Evolutionary conservation across 768 basidiomycete genomes (phyloP), one percentile per base, ranked within the genome.

Genomic region (Tylopilus rubrobrunneus): DNA sequence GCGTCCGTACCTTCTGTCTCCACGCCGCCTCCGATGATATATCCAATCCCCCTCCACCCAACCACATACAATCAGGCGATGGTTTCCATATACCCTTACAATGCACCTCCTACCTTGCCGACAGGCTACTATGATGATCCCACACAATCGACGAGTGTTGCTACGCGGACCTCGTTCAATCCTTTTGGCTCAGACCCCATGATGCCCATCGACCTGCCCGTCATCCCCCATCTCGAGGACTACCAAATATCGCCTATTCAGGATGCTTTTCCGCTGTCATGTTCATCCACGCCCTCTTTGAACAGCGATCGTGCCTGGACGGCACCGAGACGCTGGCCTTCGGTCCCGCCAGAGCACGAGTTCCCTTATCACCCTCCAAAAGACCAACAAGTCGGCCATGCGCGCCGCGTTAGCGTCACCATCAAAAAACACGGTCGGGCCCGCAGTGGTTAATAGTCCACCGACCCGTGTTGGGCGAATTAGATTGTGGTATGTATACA

Each of bases 391-490:
- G 58, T 63, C 2, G 75, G 76, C 6, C 75, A 77, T 39, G 69
- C 72, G 12, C 67, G 71, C 28, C 72, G 76, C 14, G 65, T 76
- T 55, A 77, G 71, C 52, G 69, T 76, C 53, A 55, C 64, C 40
- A 52, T 74, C 61, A 73, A 70, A 62, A 71, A 69, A 45, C 52
- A 55, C 0, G 29, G 15, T 52, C 51, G 56, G 5, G 28, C 43
- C 14, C 43, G 27, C 33, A 58, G 61, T 14, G 52, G 50, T 9
- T 68, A 48, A 67, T 25, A 25, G 25, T 25, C 25, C 25, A 25
- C 25, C 25, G 25, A 5, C 25, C 5, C 5, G 25, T 25, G 25
- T 25, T 28, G 29, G 7, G 1, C 7, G 3, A 4, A 11, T 12
- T 2, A 23, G 8, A 4, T 11, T 7, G 5, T 11, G 44, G 40